Conservation (phyloP, 208 protist genomes). For the Blastocrithidia nonstop region DNA sequence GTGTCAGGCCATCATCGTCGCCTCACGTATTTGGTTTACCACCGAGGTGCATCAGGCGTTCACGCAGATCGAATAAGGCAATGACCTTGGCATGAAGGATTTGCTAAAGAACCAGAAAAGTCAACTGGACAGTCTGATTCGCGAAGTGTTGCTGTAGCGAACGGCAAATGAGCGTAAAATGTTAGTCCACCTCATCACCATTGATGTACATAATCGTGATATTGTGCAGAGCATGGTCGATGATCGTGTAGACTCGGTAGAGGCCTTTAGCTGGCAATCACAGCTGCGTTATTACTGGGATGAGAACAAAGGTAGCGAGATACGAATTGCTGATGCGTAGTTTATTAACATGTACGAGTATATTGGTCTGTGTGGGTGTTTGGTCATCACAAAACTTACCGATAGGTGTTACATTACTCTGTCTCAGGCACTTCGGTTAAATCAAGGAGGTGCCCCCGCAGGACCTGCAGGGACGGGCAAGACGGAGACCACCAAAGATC, state of each 20-base stretch:
- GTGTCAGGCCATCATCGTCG: constrained; percentile 92
- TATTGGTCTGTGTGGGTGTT: constrained; percentile 93
- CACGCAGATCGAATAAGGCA: constrained; percentile 95
- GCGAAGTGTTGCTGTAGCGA: constrained; percentile 88
- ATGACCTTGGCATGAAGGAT: constrained; percentile 96
- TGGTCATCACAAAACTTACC: constrained; percentile 98
- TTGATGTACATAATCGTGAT: constrained; percentile 95
- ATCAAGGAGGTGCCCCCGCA: constrained; percentile 86
- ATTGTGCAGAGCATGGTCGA: constrained; percentile 88
- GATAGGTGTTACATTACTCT: constrained; percentile 98
- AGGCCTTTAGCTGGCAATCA: constrained; percentile 95
- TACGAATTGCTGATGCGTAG: constrained; percentile 93
- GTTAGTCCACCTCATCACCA: constrained; percentile 96
- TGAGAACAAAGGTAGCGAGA: constrained; percentile 87
- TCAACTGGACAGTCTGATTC: constrained; percentile 89
- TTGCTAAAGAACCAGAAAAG: constrained; percentile 91
- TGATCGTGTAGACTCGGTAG: constrained; percentile 87
- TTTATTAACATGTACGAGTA: constrained; percentile 98
- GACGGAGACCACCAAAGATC: constrained; percentile 92
- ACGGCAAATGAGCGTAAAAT: constrained; percentile 91
- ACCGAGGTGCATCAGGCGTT: constrained; percentile 96
- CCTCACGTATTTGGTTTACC: constrained; percentile 95
- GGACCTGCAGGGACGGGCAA: constrained; percentile 90
- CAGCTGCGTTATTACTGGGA: constrained; percentile 96
- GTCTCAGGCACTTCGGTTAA: constrained; percentile 84